Evolutionary conservation across 495 filamentous ascomycete species (phyloP).

Genomic region (Achaetomiella virescens): DNA sequence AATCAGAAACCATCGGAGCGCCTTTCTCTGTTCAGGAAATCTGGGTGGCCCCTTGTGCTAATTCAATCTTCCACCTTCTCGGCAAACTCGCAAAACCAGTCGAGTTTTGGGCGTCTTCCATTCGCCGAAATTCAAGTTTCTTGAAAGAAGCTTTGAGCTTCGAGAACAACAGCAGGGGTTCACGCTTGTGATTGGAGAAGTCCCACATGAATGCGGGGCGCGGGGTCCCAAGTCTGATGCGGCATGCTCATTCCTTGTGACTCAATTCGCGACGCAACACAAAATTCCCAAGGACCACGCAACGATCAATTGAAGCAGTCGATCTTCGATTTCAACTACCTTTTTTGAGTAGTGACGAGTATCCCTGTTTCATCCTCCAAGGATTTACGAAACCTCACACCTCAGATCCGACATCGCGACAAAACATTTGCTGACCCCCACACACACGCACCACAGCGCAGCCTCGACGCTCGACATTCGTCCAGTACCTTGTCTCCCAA

Average conservation of each 20-base stretch:
- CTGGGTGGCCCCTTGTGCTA: no score
- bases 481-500: no score
- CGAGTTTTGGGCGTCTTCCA: neutral
- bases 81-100: no score
- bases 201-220: constrained; percentile 4
- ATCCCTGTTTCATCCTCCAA: neutral
- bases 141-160: constrained; percentile 9
- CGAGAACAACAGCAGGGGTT: constrained; percentile 8
- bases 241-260: constrained; percentile 1
- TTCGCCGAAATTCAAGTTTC: neutral
- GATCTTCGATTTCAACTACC: neutral
- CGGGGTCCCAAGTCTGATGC: neutral
- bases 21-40: no score
- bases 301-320: neutral
- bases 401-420: neutral
- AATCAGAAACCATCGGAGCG: neutral
- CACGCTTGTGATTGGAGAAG: constrained; percentile 3
- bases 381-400: neutral
- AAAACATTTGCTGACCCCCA: neutral
- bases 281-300: neutral
- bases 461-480: no score
- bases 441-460: neutral
- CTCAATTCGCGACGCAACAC: constrained; percentile 11
- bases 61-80: neutral
- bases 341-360: no score